Percentiles rank a stretch among this genome's conserved stretches.
These are phyloP conservation scores for Echinochloa phyllopogon DNA, from an alignment of 176 grass and related monocot species.

Conservation along the genomic window DNA sequence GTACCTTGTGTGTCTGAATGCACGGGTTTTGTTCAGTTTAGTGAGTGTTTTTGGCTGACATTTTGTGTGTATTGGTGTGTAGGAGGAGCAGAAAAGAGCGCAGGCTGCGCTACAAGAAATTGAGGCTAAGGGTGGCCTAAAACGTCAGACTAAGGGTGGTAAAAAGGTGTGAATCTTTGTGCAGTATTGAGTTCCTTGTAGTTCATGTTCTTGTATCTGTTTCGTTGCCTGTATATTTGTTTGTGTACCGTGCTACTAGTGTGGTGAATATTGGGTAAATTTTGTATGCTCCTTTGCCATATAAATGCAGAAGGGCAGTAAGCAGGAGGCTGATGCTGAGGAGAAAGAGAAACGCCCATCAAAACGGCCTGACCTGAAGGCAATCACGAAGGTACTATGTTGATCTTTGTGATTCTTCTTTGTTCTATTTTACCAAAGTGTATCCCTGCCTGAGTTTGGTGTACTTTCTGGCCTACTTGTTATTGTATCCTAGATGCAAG, in stretches of 20 bases:
- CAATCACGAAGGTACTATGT: constrained; percentile 56
- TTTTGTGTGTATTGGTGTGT: not conserved
- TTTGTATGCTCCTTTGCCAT: not conserved
- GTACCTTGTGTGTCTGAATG: constrained; percentile 32
- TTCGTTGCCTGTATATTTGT: not conserved
- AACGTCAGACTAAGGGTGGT: constrained; percentile 19
- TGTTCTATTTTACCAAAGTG: not conserved
- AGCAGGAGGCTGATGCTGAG: constrained; percentile 23
- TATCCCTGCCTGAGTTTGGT: not conserved
- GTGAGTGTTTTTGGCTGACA: not conserved
- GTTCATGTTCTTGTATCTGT: not conserved
- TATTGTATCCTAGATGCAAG: constrained; percentile 54
- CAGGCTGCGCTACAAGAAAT: constrained; percentile 49
- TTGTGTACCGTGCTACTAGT: not conserved
- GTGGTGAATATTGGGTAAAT: not conserved
- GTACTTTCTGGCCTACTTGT: constrained; percentile 1
- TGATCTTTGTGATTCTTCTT: constrained; percentile 5
- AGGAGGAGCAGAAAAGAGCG: constrained; percentile 66
- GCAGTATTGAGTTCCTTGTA: not conserved
- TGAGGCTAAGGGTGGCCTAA: constrained; percentile 38
- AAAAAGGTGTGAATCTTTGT: constrained; percentile 25
- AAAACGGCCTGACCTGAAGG: constrained; percentile 65
- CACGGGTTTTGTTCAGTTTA: not conserved
- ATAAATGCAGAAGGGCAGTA: constrained; percentile 39
- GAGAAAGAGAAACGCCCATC: constrained; percentile 62